Conservation (phyloP, 2,329 filamentous ascomycete genomes). For the Microdochium trichocladiopsis region DNA sequence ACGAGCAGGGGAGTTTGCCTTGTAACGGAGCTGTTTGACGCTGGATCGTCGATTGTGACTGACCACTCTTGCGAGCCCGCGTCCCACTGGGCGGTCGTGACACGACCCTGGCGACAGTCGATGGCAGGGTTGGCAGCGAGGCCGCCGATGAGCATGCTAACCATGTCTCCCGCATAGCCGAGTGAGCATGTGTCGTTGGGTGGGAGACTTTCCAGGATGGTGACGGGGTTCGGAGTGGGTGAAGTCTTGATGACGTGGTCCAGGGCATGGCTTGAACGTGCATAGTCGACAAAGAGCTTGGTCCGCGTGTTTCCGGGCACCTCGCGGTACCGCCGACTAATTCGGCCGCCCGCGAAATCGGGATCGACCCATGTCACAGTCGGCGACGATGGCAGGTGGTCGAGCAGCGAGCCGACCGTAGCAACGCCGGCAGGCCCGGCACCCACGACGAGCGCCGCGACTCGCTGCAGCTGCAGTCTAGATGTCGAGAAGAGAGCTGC, state of each 20-base stretch:
- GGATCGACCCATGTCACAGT: constrained; percentile 54
- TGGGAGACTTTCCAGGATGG: constrained; percentile 42
- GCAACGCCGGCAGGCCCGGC: constrained; percentile 53
- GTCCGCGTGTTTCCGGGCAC: constrained; percentile 58
- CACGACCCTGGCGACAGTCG: constrained; percentile 25
- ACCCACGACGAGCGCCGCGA: constrained; percentile 46
- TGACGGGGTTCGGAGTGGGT: constrained; percentile 45
- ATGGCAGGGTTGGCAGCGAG: constrained; percentile 30
- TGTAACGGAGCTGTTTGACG: constrained; percentile 7
- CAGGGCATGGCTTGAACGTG: constrained; percentile 45
- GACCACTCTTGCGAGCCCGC: constrained; percentile 25
- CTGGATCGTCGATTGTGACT: constrained; percentile 17
- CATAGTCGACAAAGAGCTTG: constrained; percentile 49
- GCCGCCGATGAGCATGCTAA: constrained; percentile 34
- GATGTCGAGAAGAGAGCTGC: background rate
- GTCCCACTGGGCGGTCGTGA: constrained; percentile 29
- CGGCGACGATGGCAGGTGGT: constrained; percentile 32
- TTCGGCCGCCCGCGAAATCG: constrained; percentile 42
- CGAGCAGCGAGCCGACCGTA: constrained; percentile 53
- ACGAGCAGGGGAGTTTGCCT: constrained; percentile 30
- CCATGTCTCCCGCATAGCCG: constrained; percentile 49
- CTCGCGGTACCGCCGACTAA: constrained; percentile 49
- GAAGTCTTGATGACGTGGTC: constrained; percentile 38
- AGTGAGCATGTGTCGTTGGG: constrained; percentile 51
- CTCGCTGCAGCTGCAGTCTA: background rate